Evolutionary conservation across 495 filamentous ascomycete genomes (phyloP).

Genomic region (Parachaetomium inaequale): DNA sequence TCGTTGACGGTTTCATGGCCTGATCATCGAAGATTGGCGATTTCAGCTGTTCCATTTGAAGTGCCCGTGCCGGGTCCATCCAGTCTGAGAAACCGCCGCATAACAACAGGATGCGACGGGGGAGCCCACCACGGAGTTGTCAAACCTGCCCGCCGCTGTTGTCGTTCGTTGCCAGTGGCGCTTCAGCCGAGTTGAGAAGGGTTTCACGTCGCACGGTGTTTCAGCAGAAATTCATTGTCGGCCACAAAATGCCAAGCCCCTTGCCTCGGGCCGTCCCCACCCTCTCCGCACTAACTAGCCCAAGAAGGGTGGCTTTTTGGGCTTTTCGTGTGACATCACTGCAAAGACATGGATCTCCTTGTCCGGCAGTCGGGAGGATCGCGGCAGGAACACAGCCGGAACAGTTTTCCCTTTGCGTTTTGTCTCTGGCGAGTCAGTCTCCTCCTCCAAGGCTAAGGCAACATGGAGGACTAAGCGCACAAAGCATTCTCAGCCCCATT

Average conservation of each 20-base stretch:
- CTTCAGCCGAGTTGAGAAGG: neutral
- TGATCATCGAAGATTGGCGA: too few species aligned
- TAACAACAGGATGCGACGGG: too few species aligned
- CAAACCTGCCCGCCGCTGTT: too few species aligned
- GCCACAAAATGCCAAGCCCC: neutral
- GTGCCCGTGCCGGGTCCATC: too few species aligned
- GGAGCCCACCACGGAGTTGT: too few species aligned
- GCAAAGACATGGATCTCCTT: neutral
- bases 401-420: neutral
- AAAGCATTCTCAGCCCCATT: neutral
- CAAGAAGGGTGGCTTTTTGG: neutral
- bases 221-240: neutral
- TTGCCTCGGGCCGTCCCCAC: too few species aligned
- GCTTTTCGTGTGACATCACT: neutral
- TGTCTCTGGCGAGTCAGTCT: neutral
- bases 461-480: neutral
- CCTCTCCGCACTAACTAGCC: neutral
- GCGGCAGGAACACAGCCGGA: neutral
- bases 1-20: too few species aligned
- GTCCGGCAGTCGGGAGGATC: neutral
- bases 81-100: too few species aligned
- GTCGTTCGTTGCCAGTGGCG: neutral
- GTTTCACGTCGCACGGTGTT: constrained; percentile 6
- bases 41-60: too few species aligned
- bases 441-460: neutral